phyloP scores from a whole-genome alignment of 495 filamentous ascomycete species.

The Daldinia grandis region DNA sequence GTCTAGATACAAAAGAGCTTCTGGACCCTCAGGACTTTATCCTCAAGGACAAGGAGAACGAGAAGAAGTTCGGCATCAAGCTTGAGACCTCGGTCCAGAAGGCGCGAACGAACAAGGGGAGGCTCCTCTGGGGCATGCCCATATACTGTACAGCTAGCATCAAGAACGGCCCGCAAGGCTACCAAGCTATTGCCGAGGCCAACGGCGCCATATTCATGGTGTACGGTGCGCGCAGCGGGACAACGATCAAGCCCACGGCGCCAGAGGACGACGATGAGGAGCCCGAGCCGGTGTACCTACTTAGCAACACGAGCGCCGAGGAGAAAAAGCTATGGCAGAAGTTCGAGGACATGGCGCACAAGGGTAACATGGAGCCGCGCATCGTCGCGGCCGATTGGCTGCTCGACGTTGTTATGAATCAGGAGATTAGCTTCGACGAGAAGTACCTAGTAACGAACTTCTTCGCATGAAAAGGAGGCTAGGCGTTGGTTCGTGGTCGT shows the following conservation, averaged over 20 bases:
- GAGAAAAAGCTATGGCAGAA: constrained; percentile 81
- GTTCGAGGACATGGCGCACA: constrained; percentile 79
- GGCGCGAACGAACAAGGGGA: constrained; percentile 77
- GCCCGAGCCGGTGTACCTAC: constrained; percentile 77
- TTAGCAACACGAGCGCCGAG: constrained; percentile 67
- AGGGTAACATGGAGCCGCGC: constrained; percentile 73
- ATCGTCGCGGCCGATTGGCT: constrained; percentile 90
- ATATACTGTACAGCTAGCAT: constrained; percentile 84
- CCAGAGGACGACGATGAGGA: constrained; percentile 66
- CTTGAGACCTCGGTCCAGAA: constrained; percentile 69
- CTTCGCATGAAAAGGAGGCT: constrained; percentile 34
- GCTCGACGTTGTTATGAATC: constrained; percentile 85
- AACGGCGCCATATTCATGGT: constrained; percentile 85
- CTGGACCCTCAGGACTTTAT: constrained; percentile 67
- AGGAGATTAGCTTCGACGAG: constrained; percentile 71
- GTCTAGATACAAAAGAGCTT: constrained; percentile 65
- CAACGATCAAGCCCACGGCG: constrained; percentile 64
- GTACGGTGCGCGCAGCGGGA: constrained; percentile 76
- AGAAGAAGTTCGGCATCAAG: constrained; percentile 72
- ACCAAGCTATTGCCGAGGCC: constrained; percentile 80
- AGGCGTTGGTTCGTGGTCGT: neutral
- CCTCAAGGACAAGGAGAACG: constrained; percentile 73
- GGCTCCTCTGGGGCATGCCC: constrained; percentile 73
- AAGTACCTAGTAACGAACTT: constrained; percentile 62
- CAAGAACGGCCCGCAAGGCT: constrained; percentile 81